Percentiles rank a stretch among this genome's conserved stretches.
Conservation (phyloP, 1,284 basidiomycete species). For the Irpex sp. region DNA sequence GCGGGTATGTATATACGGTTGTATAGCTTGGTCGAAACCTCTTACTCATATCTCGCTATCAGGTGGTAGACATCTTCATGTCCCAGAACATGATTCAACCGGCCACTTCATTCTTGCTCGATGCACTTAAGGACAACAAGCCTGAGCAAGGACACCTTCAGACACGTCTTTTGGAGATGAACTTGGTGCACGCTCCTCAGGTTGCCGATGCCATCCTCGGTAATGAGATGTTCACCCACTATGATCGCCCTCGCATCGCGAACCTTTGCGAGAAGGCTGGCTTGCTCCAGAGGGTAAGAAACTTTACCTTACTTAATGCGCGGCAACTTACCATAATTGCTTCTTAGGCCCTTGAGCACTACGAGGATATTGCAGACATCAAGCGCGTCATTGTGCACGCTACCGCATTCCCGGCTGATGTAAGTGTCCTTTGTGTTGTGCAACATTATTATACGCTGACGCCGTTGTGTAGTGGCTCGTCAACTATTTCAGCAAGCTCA, state of each 20-base stretch:
- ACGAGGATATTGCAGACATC: constrained; percentile 97
- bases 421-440: constrained; percentile 37
- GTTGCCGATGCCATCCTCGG: constrained; percentile 99
- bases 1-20: constrained; percentile 62
- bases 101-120: constrained; percentile 97
- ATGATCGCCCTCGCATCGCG: constrained; percentile 96
- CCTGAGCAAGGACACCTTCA: constrained; percentile 97
- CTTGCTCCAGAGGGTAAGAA: constrained; percentile 84
- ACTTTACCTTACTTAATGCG: constrained; percentile 29
- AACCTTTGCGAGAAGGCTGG: constrained; percentile 99
- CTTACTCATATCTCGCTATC: constrained; percentile 11
- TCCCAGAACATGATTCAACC: constrained; percentile 99
- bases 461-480: constrained; percentile 85
- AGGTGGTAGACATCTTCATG: constrained; percentile 99
- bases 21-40: too few relatives aligned
- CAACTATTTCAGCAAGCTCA: constrained; percentile 96
- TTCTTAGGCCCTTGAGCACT: constrained; percentile 94
- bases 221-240: constrained; percentile 99
- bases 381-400: constrained; percentile 98
- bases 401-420: constrained; percentile 87
- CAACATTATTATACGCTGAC: constrained; percentile 6
- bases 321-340: constrained; percentile 17
- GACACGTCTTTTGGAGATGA: constrained; percentile 98
- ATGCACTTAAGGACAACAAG: constrained; percentile 99
- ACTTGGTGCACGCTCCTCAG: constrained; percentile 96